Percentiles rank a stretch among this genome's conserved stretches.
Evolutionary conservation across 139 green algal species (phyloP).

Genomic region (Coelastrella sp.): DNA sequence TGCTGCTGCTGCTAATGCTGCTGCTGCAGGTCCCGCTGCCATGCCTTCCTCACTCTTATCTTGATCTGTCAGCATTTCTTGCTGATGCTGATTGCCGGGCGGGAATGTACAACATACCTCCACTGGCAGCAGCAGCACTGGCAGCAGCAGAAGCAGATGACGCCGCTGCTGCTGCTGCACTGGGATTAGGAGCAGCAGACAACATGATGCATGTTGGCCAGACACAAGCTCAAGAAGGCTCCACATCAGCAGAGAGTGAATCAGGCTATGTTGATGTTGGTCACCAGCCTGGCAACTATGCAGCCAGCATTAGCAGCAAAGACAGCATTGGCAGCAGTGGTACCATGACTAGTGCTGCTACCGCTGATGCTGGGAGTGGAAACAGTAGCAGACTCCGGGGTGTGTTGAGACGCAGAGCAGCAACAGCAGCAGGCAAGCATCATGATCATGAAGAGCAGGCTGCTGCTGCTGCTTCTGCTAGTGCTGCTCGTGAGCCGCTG

Average conservation of each 20-base stretch:
- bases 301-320: not conserved
- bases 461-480: not conserved
- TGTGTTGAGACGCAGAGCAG: not conserved
- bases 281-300: too few species aligned
- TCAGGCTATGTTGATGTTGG: too few species aligned
- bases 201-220: too few species aligned
- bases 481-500: too few species aligned
- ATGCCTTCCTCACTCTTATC: constrained; percentile 6
- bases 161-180: not conserved
- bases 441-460: too few species aligned
- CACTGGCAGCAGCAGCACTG: constrained; percentile 16
- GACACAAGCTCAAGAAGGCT: too few species aligned
- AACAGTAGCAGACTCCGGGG: too few species aligned
- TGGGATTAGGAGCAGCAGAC: not conserved
- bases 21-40: constrained; percentile 41
- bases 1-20: constrained; percentile 7
- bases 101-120: constrained; percentile 5
- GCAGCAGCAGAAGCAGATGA: constrained; percentile 21
- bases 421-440: constrained; percentile 36
- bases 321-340: not conserved
- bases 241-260: too few species aligned
- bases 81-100: constrained; percentile 44
- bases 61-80: constrained; percentile 42
- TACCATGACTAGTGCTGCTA: not conserved
- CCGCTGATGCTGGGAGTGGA: not conserved